phyloP scores from a whole-genome alignment of 257 asterid genomes.

The Nicotiana tabacum region DNA sequence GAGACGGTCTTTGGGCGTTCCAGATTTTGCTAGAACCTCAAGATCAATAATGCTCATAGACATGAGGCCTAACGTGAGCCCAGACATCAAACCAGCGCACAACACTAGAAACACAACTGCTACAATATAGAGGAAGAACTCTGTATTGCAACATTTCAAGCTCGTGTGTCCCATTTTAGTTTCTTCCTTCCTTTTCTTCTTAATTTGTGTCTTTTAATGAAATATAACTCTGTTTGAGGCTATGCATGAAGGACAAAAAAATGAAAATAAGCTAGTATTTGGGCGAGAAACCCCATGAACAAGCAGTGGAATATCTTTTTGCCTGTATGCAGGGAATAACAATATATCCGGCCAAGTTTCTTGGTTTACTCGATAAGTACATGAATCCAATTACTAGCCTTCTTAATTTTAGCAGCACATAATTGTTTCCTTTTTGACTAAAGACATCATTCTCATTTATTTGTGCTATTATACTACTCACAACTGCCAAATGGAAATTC shows the following conservation, averaged over 20 bases:
- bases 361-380: not conserved
- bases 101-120: constrained; percentile 5
- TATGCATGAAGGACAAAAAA: not conserved
- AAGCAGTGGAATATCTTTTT: not conserved
- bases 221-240: not conserved
- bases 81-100: constrained; percentile 30
- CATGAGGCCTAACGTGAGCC: constrained; percentile 37
- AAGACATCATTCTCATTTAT: not conserved
- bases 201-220: not conserved
- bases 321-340: not conserved
- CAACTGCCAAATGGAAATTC: too few relatives aligned
- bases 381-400: not conserved
- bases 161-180: not conserved
- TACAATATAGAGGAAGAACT: constrained; percentile 20
- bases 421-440: not conserved
- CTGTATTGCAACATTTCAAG: constrained; percentile 23
- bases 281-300: constrained; percentile 15
- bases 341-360: not conserved
- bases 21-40: constrained; percentile 33
- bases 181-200: not conserved
- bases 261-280: not conserved
- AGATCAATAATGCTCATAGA: constrained; percentile 31
- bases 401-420: not conserved
- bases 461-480: not conserved
- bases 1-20: constrained; percentile 17